These are phyloP conservation scores for Pezizomycotina sp. DNA, from an alignment of 2,329 filamentous ascomycete genomes.

Conservation along the genomic window DNA sequence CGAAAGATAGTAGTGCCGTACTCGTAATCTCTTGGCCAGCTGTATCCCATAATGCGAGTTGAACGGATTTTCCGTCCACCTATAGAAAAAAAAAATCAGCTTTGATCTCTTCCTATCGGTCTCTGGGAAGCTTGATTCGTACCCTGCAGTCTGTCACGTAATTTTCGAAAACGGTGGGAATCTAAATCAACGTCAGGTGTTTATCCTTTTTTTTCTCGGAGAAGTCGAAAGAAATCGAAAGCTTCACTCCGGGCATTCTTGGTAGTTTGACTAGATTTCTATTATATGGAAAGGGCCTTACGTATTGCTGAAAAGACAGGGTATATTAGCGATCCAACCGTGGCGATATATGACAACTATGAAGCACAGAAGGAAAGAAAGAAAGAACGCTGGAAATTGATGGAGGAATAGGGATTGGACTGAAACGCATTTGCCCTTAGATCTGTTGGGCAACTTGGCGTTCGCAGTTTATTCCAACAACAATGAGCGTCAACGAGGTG, in stretches of 20 bases:
- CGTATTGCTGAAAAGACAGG: conserved; percentile 12
- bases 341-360: background rate
- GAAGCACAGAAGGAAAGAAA: conserved; percentile 13
- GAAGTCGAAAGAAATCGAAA: conserved; percentile 18
- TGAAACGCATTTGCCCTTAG: no score
- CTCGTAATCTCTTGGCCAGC: conserved; percentile 98
- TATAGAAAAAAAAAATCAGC: conserved; percentile 5
- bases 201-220: conserved; percentile 13
- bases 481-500: no score
- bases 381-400: no score
- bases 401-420: no score
- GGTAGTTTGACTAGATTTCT: conserved; percentile 3
- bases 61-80: conserved; percentile 84
- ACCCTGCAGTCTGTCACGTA: conserved; percentile 98
- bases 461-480: no score
- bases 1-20: conserved; percentile 7
- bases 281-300: conserved; percentile 3
- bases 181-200: conserved; percentile 36
- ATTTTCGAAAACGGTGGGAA: conserved; percentile 97
- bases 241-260: conserved; percentile 10
- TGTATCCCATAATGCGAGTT: conserved; percentile 98
- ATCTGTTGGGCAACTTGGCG: no score
- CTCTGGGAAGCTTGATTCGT: conserved; percentile 3
- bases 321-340: conserved; percentile 2
- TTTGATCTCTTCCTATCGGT: background rate